A percentile compares a stretch with the other conserved stretches of the same genome.
These are phyloP conservation scores for Ceratocystis ficicola DNA, from an alignment of 2,329 filamentous ascomycete genomes.

Conservation along the genomic window DNA sequence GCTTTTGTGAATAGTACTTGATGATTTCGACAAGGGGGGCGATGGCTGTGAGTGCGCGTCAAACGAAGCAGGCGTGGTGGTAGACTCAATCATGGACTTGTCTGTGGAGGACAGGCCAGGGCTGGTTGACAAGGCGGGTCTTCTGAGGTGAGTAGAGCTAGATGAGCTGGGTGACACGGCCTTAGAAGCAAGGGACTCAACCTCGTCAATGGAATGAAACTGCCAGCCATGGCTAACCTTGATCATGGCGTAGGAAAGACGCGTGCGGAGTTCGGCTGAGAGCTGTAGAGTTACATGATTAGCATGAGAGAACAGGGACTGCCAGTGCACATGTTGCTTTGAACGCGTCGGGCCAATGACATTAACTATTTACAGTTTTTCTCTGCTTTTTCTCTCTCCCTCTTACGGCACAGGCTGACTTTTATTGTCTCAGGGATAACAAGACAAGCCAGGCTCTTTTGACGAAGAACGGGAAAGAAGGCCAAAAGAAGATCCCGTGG, in stretches of 20 bases:
- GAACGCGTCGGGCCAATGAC: not conserved
- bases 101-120: conserved; percentile 28
- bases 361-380: not conserved
- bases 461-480: conserved; percentile 6
- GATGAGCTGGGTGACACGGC: conserved; percentile 51
- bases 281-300: conserved; percentile 38
- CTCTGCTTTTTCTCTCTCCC: not conserved
- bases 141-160: conserved; percentile 42
- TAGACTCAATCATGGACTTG: conserved; percentile 14
- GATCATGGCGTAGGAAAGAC: conserved; percentile 83
- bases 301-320: not conserved
- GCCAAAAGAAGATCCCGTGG: not conserved
- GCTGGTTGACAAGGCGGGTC: conserved; percentile 43
- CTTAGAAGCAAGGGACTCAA: conserved; percentile 62
- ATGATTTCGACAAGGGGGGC: not conserved
- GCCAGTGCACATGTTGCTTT: not conserved
- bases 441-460: not conserved
- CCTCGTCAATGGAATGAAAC: conserved; percentile 60
- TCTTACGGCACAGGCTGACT: not conserved
- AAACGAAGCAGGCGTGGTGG: conserved; percentile 12
- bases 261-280: conserved; percentile 66
- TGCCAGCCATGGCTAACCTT: conserved; percentile 90
- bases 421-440: conserved; percentile 9
- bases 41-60: conserved; percentile 20
- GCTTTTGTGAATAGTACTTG: not conserved